A percentile compares a stretch with the other conserved stretches of the same genome.
Conservation (phyloP, 805 yeast genomes). For the Nakazawaea molendinolei region DNA sequence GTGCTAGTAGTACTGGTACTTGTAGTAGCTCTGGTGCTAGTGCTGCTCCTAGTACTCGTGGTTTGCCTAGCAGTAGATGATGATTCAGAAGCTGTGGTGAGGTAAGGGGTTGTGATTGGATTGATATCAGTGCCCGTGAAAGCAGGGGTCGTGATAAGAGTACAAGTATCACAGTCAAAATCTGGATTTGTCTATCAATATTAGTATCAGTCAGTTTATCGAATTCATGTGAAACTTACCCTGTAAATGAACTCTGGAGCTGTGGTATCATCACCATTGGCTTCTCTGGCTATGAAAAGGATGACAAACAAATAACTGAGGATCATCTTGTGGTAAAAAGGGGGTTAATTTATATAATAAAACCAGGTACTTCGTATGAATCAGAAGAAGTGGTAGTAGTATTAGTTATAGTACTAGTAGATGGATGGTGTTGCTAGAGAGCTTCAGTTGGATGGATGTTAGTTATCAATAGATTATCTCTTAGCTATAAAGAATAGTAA, state of each 20-base stretch:
- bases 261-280: conserved; percentile 1
- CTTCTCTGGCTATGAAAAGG: background rate
- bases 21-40: too few relatives aligned
- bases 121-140: conserved; percentile 20
- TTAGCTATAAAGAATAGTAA: too few relatives aligned
- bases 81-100: background rate
- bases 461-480: too few relatives aligned
- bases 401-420: too few relatives aligned
- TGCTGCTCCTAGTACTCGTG: too few relatives aligned
- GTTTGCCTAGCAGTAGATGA: background rate
- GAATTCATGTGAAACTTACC: background rate
- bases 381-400: too few relatives aligned
- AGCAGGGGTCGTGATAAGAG: conserved; percentile 22
- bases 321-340: too few relatives aligned
- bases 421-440: too few relatives aligned
- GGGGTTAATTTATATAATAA: too few relatives aligned
- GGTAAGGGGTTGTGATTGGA: conserved; percentile 11
- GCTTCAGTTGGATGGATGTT: too few relatives aligned
- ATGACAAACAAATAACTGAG: too few relatives aligned
- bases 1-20: conserved; percentile 5
- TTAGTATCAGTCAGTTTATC: background rate
- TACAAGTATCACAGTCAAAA: conserved; percentile 22
- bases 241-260: conserved; percentile 7
- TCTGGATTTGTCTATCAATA: conserved; percentile 19
- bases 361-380: too few relatives aligned